These are phyloP conservation scores for Geotrichum reessii DNA, from an alignment of 1,139 yeast genomes.

Conservation along the genomic window DNA sequence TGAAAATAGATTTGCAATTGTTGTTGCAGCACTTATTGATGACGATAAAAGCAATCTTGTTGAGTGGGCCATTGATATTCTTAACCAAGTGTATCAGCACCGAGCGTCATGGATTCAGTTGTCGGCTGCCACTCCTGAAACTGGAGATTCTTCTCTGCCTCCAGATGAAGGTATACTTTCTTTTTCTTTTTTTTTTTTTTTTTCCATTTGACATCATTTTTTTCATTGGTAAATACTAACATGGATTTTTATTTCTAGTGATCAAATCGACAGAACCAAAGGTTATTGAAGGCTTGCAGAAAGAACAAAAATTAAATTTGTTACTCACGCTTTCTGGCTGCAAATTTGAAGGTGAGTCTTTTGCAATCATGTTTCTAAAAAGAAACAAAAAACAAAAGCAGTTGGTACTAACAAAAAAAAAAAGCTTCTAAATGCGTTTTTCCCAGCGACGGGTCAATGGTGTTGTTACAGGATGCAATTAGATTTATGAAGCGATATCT, in stretches of 20 bases:
- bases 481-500: slow-evolving; percentile 34
- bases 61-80: slow-evolving; percentile 42
- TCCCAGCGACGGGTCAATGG: slow-evolving; percentile 24
- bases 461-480: slow-evolving; percentile 27
- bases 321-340: slow-evolving; percentile 31
- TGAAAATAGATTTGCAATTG: slow-evolving; percentile 36
- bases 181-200: neutral
- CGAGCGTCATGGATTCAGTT: slow-evolving; percentile 23
- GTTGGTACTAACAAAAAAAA: neutral
- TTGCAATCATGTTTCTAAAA: neutral
- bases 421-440: slow-evolving; percentile 20
- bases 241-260: neutral
- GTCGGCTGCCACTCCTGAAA: slow-evolving; percentile 3
- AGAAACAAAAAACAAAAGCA: neutral
- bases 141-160: neutral
- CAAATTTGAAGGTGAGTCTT: slow-evolving; percentile 9
- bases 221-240: slow-evolving; percentile 2
- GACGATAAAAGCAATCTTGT: slow-evolving; percentile 43
- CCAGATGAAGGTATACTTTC: slow-evolving; percentile 14
- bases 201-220: neutral
- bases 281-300: slow-evolving; percentile 21
- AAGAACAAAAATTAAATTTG: slow-evolving; percentile 32
- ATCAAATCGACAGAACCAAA: slow-evolving; percentile 13
- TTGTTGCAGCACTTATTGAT: slow-evolving; percentile 47
- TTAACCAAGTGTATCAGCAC: slow-evolving; percentile 32